Base-by-base conservation (phyloP, 768 basidiomycete genomes). In the Gloeopeniophorella convolvens region DNA sequence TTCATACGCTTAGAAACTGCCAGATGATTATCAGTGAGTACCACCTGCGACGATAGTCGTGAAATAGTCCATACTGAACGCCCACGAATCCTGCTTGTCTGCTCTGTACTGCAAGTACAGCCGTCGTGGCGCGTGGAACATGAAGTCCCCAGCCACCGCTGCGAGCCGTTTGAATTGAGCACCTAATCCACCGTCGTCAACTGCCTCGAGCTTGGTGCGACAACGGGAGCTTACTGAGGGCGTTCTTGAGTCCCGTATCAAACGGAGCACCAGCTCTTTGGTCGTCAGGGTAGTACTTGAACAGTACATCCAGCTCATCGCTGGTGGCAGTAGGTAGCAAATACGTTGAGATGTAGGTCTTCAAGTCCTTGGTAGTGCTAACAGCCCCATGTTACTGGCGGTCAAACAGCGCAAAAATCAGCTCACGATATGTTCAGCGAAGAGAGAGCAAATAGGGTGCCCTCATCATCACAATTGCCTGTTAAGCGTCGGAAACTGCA, bases 401-500 rank as follows among this genome's bases (percentile, higher is more conserved):
- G 42, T n/a, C 15, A 4, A 9, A 7, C 21, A 28, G 26, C 9
- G 20, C 21, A 11, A 5, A 16, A 4, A 18, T 3, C 35, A 18
- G 43, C 63, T 1, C 56, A 69, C 69, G 64, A 60, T 27, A 70
- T 54, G 45, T 68, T 68, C 4, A 43, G 23, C 1, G 37, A 56
- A 3, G 57, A 45, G 9, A 68, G 18, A 0, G 66, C 50, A 58
- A 69, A 70, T 3, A 68, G 37, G 0, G 80, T 78, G 5, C 80
- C 82, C 59, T 83, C 82, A 45, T 83, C 82, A 42, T 82, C 77
- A 51, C 70, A 71, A 52, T 78, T 71, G 13, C 77, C 77, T 71
- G 37, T 54, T 30, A 12, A 32, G 15, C 5, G n/a, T 47, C 24
- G 39, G n/a, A n/a, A n/a, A n/a, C n/a, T n/a, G n/a, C n/a, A 42